phyloP scores from a whole-genome alignment of 305 asterid species.

The Fraxinus paxiana region DNA sequence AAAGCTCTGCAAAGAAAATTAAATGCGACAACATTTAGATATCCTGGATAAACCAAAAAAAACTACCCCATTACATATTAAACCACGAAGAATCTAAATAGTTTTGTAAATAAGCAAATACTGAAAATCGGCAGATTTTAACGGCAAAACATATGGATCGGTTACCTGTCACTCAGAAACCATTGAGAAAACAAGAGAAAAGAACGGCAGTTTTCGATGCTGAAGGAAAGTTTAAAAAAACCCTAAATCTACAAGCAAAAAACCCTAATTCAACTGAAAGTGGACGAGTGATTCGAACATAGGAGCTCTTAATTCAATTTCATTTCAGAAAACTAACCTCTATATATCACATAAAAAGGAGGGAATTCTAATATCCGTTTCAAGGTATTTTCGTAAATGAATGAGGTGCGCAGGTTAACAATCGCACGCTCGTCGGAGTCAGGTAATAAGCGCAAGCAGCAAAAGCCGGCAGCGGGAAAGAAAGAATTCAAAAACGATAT shows the following conservation, averaged over 20 bases:
- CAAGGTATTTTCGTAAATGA: constrained; percentile 43
- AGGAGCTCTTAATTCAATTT: constrained; percentile 28
- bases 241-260: constrained; percentile 42
- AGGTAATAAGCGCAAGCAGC: constrained; percentile 30
- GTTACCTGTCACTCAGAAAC: constrained; percentile 29
- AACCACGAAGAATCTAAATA: not conserved
- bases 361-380: constrained; percentile 33
- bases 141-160: constrained; percentile 34
- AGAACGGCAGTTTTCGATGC: constrained; percentile 14
- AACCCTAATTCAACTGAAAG: constrained; percentile 41
- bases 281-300: constrained; percentile 6
- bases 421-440: constrained; percentile 33
- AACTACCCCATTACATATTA: not conserved
- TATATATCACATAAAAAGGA: constrained; percentile 29
- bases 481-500: constrained; percentile 45
- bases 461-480: constrained; percentile 60
- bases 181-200: constrained; percentile 9
- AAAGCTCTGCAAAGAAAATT: constrained; percentile 26
- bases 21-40: constrained; percentile 19
- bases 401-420: constrained; percentile 26
- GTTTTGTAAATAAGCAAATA: not conserved
- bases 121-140: constrained; percentile 7
- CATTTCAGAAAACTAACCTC: constrained; percentile 39
- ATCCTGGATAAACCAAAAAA: constrained; percentile 14
- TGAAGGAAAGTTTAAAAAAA: constrained; percentile 13